Evolutionary conservation across 192 early-diverging fungal genomes (phyloP).

Genomic region (Diversispora epigaea): DNA sequence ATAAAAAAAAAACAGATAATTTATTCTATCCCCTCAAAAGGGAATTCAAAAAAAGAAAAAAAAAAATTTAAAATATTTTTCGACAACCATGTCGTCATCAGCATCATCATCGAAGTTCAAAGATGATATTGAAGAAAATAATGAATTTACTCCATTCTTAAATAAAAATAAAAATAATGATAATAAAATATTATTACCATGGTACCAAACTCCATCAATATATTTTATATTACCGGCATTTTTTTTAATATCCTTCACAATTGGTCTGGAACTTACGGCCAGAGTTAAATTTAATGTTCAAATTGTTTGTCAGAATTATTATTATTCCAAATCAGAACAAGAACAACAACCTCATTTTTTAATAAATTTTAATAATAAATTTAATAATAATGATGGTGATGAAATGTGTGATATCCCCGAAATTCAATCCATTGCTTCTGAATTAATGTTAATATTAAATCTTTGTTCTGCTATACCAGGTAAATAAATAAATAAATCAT

Average conservation of each 20-base stretch:
- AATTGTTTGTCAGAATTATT: slow-evolving; percentile 8
- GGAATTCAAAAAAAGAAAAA: no score
- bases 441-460: slow-evolving; percentile 11
- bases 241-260: background rate
- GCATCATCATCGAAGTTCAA: no score
- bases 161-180: no score
- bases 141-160: no score
- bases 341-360: background rate
- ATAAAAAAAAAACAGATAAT: no score
- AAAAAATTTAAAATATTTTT: no score
- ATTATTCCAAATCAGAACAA: background rate
- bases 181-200: background rate
- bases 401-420: slow-evolving; percentile 13
- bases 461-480: slow-evolving; percentile 22
- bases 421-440: slow-evolving; percentile 15
- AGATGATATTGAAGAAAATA: no score
- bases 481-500: background rate
- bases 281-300: background rate
- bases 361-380: background rate
- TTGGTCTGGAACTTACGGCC: background rate
- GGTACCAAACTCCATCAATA: slow-evolving; percentile 9
- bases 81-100: no score
- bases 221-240: background rate
- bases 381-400: no score
- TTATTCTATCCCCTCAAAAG: no score